Conservation (phyloP, 1,139 yeast genomes). For the Lodderomyces parapsilosis region DNA sequence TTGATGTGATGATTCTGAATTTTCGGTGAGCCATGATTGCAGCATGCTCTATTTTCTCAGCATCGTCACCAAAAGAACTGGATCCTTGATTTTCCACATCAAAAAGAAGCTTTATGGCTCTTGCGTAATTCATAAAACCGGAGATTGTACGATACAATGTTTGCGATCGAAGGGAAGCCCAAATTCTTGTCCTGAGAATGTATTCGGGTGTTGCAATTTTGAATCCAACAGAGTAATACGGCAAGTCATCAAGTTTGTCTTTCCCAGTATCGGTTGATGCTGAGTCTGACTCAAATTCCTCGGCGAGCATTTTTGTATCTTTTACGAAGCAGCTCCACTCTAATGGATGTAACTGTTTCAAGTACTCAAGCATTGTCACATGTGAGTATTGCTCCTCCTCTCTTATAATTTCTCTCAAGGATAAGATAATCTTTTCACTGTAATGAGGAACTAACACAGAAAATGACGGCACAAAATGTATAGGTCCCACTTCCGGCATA, state of each 20-base stretch:
- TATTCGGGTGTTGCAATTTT: constrained; percentile 56
- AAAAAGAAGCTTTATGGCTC: constrained; percentile 49
- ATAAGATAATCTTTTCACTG: constrained; percentile 47
- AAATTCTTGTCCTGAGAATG: constrained; percentile 50
- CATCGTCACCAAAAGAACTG: constrained; percentile 23
- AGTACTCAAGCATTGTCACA: constrained; percentile 50
- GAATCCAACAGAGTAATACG: constrained; percentile 48
- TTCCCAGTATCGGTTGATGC: constrained; percentile 22
- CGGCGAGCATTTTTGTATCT: constrained; percentile 49
- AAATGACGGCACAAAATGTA: constrained; percentile 48
- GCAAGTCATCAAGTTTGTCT: constrained; percentile 34
- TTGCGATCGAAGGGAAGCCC: constrained; percentile 59
- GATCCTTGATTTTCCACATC: constrained; percentile 39
- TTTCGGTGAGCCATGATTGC: constrained; percentile 42
- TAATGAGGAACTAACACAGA: constrained; percentile 54
- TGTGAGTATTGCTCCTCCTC: constrained; percentile 49
- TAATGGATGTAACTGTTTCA: constrained; percentile 48
- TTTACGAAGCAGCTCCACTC: constrained; percentile 54
- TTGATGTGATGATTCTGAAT: constrained; percentile 45
- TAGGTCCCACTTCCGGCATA: constrained; percentile 46
- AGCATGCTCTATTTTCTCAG: constrained; percentile 35
- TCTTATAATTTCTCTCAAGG: constrained; percentile 46
- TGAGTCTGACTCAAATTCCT: constrained; percentile 38
- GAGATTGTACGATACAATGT: constrained; percentile 55
- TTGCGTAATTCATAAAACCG: constrained; percentile 57